These are phyloP conservation scores for Chaetomium sp. DNA, from an alignment of 2,329 filamentous ascomycete genomes.

Conservation along the genomic window DNA sequence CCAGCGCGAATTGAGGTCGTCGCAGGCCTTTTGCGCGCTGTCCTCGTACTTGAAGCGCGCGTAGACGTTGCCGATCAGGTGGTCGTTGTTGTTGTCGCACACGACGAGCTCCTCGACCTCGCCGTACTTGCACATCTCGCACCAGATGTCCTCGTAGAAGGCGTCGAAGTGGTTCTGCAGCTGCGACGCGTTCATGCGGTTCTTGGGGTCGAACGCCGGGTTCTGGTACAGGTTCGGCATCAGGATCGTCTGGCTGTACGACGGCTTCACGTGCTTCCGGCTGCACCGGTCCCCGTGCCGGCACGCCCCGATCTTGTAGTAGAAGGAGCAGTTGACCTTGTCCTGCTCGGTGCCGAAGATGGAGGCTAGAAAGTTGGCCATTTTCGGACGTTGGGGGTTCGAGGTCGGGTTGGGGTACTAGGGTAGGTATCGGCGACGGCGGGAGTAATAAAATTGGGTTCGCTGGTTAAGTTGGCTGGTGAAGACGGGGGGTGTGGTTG, in stretches of 20 bases:
- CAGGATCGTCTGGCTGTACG: slow-evolving; percentile 95
- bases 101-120: slow-evolving; percentile 97
- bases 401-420: not conserved
- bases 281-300: slow-evolving; percentile 97
- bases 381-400: slow-evolving; percentile 42
- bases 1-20: slow-evolving; percentile 92
- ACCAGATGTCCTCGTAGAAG: slow-evolving; percentile 99
- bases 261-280: slow-evolving; percentile 98
- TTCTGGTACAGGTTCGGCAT: slow-evolving; percentile 99
- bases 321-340: slow-evolving; percentile 99
- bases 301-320: slow-evolving; percentile 99
- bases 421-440: not conserved
- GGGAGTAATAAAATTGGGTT: not conserved
- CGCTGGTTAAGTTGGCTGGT: not conserved
- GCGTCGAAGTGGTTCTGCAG: slow-evolving; percentile 99
- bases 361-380: slow-evolving; percentile 98
- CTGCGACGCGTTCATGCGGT: slow-evolving; percentile 93
- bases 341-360: slow-evolving; percentile 99
- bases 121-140: slow-evolving; percentile 98
- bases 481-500: not conserved
- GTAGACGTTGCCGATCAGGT: slow-evolving; percentile 98
- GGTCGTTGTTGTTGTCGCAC: slow-evolving; percentile 99
- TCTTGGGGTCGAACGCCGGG: slow-evolving; percentile 93
- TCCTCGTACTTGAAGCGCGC: slow-evolving; percentile 99
- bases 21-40: slow-evolving; percentile 87